Conservation (phyloP, 176 grass and related monocot genomes). For the Bromus sterilis region DNA sequence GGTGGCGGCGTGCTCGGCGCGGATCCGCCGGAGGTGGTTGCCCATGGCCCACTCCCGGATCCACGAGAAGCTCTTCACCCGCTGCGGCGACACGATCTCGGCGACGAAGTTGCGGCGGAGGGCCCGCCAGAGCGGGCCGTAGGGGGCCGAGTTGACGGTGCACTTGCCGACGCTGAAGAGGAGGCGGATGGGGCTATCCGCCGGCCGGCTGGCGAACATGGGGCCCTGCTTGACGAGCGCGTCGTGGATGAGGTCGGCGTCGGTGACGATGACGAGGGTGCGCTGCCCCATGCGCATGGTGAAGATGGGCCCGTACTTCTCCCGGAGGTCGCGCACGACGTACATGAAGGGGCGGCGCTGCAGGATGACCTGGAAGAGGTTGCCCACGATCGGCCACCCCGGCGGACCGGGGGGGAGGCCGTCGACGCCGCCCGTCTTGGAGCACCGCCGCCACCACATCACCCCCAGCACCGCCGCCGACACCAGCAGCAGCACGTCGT, state of each 20-base stretch:
- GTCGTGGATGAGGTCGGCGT: constrained; percentile 86
- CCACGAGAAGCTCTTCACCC: constrained; percentile 75
- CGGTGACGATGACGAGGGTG: constrained; percentile 71
- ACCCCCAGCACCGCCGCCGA: constrained; percentile 28
- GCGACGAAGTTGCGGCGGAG: constrained; percentile 91
- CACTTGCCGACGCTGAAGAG: constrained; percentile 94
- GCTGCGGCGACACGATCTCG: constrained; percentile 71
- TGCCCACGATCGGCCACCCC: constrained; percentile 92
- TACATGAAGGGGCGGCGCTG: constrained; percentile 94
- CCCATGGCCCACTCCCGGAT: constrained; percentile 88
- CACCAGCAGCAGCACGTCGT: constrained; percentile 46
- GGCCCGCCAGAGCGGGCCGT: constrained; percentile 81
- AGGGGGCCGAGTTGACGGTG: constrained; percentile 85
- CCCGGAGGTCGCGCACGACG: constrained; percentile 74
- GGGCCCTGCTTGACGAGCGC: constrained; percentile 81
- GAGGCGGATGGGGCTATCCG: constrained; percentile 73
- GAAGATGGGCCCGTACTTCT: constrained; percentile 89
- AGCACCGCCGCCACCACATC: constrained; percentile 80
- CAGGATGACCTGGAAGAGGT: constrained; percentile 93
- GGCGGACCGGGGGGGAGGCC: constrained; percentile 71
- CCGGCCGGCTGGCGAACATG: constrained; percentile 76
- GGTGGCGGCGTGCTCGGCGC: constrained; percentile 28
- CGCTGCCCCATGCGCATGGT: constrained; percentile 96
- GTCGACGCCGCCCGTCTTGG: constrained; percentile 37
- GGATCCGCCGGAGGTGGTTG: constrained; percentile 67